phyloP scores from a whole-genome alignment of 2,329 filamentous ascomycete genomes.

The Xenosphaeropsis pyriputrescens region DNA sequence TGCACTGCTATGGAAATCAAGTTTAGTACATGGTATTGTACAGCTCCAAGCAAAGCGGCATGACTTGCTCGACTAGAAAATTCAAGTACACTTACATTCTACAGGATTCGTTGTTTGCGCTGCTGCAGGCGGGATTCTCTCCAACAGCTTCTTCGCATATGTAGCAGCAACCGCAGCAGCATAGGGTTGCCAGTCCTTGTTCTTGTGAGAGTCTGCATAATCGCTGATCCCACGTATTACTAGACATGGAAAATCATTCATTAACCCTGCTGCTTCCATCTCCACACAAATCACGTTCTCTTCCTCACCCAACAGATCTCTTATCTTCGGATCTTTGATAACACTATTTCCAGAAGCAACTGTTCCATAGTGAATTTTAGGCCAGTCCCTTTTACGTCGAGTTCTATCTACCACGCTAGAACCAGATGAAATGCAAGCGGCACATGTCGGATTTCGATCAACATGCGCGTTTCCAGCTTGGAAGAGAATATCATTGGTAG shows the following conservation, averaged over 20 bases:
- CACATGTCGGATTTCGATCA: neutral
- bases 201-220: slow-evolving; percentile 4
- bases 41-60: too few species aligned
- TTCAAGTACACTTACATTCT: too few species aligned
- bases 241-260: slow-evolving; percentile 5
- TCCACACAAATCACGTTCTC: slow-evolving; percentile 5
- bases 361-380: neutral
- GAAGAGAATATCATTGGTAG: neutral
- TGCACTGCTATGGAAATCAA: too few species aligned
- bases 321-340: neutral
- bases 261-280: slow-evolving; percentile 11
- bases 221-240: slow-evolving; percentile 3
- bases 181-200: slow-evolving; percentile 3
- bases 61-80: too few species aligned
- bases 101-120: too few species aligned
- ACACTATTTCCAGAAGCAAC: neutral
- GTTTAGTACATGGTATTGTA: too few species aligned
- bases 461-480: neutral
- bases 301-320: neutral
- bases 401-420: neutral
- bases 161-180: slow-evolving; percentile 3
- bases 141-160: slow-evolving; percentile 2
- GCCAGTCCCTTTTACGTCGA: neutral
- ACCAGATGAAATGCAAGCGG: neutral
- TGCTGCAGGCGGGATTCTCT: too few species aligned